Percentiles rank a stretch among this genome's conserved stretches.
phyloP scores from a whole-genome alignment of 306 rosid genomes.

The Fragaria nilgerrensis region DNA sequence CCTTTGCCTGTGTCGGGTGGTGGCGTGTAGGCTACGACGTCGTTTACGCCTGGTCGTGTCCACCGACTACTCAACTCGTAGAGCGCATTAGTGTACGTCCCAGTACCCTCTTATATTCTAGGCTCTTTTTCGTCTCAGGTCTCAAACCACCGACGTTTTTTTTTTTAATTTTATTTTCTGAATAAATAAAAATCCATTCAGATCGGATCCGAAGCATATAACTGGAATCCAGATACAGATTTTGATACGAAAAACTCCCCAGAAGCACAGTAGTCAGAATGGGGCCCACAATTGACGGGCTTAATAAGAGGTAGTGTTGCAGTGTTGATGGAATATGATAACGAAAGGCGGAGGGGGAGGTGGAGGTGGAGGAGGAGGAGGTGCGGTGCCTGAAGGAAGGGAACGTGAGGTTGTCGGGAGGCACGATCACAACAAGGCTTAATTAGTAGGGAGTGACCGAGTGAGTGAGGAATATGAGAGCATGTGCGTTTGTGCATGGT shows the following conservation, averaged over 20 bases:
- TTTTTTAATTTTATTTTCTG: not conserved
- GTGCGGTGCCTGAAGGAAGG: not conserved
- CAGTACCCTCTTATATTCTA: not conserved
- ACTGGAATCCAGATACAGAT: not conserved
- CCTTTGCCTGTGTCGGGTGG: not conserved
- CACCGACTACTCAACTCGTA: not conserved
- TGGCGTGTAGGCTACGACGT: not conserved
- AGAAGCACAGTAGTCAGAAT: not conserved
- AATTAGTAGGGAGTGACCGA: too few species aligned
- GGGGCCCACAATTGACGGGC: not conserved
- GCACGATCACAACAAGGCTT: too few species aligned
- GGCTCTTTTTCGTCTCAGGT: not conserved
- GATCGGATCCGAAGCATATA: not conserved
- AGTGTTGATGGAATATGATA: not conserved
- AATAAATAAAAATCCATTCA: too few species aligned
- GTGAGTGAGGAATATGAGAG: too few species aligned
- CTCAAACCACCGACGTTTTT: not conserved
- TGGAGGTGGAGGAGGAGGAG: not conserved
- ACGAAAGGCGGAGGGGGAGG: not conserved
- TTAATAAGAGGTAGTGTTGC: too few species aligned
- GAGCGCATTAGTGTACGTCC: not conserved
- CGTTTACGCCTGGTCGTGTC: not conserved
- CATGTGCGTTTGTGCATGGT: too few species aligned
- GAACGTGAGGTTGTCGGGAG: too few species aligned
- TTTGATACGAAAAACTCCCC: not conserved